These are phyloP conservation scores for Crithidia acanthocephali DNA, from an alignment of 208 protist species.

Conservation along the genomic window DNA sequence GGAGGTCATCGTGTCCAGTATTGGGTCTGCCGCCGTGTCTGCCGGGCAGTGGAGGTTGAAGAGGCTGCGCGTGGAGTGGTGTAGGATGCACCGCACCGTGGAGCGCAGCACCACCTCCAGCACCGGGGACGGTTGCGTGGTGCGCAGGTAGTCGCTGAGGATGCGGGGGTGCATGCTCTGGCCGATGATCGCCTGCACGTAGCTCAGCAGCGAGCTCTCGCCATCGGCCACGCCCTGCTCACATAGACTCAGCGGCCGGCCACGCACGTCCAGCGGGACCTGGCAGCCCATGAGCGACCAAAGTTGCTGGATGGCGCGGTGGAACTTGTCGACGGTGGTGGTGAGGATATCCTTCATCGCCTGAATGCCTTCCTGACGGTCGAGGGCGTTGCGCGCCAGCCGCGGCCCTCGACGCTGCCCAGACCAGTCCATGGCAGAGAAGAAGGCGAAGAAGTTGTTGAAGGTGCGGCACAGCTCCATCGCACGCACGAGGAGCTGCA, in stretches of 20 bases:
- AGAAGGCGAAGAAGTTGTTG: slow-evolving; percentile 41
- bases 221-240: slow-evolving; percentile 30
- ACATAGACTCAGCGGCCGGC: slow-evolving; percentile 15
- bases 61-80: slow-evolving; percentile 29
- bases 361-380: slow-evolving; percentile 27
- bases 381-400: slow-evolving; percentile 19
- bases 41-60: slow-evolving; percentile 3
- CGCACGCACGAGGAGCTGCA: slow-evolving; percentile 21
- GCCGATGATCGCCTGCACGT: slow-evolving; percentile 29
- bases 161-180: slow-evolving; percentile 29
- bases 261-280: slow-evolving; percentile 10
- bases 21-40: background rate
- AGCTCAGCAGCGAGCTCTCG: slow-evolving; percentile 32
- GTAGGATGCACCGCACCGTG: slow-evolving; percentile 31
- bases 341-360: slow-evolving; percentile 23
- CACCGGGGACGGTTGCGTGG: slow-evolving; percentile 18
- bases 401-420: slow-evolving; percentile 23
- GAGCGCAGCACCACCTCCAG: slow-evolving; percentile 23
- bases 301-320: slow-evolving; percentile 16
- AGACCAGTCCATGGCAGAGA: slow-evolving; percentile 28
- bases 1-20: background rate
- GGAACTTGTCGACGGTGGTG: slow-evolving; percentile 19
- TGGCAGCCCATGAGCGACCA: slow-evolving; percentile 38
- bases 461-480: slow-evolving; percentile 32
- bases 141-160: slow-evolving; percentile 36